Evolutionary conservation across 805 yeast species (phyloP).

Genomic region (Ogataea naganishii): DNA sequence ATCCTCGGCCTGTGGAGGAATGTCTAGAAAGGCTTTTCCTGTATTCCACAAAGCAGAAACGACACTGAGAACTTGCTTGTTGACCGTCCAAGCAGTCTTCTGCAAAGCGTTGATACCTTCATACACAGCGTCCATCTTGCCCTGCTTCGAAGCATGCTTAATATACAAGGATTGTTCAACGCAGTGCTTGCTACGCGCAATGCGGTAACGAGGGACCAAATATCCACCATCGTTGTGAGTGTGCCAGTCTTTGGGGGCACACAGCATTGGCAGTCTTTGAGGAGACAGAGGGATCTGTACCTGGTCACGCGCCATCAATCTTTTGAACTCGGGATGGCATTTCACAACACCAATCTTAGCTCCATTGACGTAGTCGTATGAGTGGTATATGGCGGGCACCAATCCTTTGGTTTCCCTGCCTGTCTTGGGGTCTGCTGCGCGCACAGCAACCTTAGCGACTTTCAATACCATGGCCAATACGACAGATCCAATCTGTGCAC

Average conservation of each 20-base stretch:
- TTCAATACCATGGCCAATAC: conserved; percentile 67
- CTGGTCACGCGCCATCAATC: conserved; percentile 57
- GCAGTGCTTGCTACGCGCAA: conserved; percentile 74
- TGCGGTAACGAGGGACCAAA: conserved; percentile 46
- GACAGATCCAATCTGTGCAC: conserved; percentile 74
- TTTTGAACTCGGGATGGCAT: conserved; percentile 59
- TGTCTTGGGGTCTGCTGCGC: conserved; percentile 75
- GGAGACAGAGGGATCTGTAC: conserved; percentile 70
- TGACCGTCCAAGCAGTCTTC: conserved; percentile 86
- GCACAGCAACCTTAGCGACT: conserved; percentile 74
- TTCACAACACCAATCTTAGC: conserved; percentile 74
- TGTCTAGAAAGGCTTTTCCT: conserved; percentile 65
- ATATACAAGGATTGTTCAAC: conserved; percentile 88
- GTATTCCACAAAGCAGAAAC: conserved; percentile 81
- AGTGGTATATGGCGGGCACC: conserved; percentile 88
- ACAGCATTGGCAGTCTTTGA: conserved; percentile 86
- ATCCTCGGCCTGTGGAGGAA: conserved; percentile 46
- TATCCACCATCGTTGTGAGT: conserved; percentile 82
- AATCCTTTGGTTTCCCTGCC: conserved; percentile 56
- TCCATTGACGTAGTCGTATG: conserved; percentile 76
- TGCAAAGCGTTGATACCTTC: conserved; percentile 84
- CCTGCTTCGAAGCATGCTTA: conserved; percentile 70
- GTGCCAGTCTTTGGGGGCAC: conserved; percentile 85
- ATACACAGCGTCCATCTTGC: conserved; percentile 57
- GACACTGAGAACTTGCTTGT: conserved; percentile 57